phyloP scores from a whole-genome alignment of 2,329 filamentous ascomycete species.

The Diaporthe vexans region DNA sequence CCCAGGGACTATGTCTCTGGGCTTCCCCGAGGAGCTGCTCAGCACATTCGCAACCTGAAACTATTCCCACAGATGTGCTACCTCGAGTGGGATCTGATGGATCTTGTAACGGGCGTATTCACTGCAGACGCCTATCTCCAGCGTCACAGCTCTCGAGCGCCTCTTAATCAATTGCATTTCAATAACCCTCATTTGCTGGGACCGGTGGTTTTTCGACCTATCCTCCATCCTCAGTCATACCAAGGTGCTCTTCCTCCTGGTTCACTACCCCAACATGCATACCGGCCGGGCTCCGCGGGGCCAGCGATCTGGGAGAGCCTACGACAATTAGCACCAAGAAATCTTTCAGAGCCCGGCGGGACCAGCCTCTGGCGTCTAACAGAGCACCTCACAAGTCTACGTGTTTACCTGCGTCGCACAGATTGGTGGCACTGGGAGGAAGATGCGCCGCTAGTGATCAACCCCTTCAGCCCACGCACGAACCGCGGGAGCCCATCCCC shows the following conservation, averaged over 20 bases:
- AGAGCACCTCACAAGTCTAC: slow-evolving; percentile 28
- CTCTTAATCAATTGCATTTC: too few relatives aligned
- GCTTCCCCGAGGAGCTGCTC: slow-evolving; percentile 18
- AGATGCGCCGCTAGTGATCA: slow-evolving; percentile 25
- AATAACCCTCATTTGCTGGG: not conserved
- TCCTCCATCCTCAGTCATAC: not conserved
- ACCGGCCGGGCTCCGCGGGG: not conserved
- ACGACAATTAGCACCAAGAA: not conserved
- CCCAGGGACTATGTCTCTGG: slow-evolving; percentile 3
- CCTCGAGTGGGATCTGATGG: slow-evolving; percentile 11
- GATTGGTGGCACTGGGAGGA: slow-evolving; percentile 34
- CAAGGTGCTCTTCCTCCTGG: not conserved
- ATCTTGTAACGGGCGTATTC: not conserved
- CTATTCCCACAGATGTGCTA: not conserved
- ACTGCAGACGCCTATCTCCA: not conserved
- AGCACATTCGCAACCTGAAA: slow-evolving; percentile 18
- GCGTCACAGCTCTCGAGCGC: not conserved
- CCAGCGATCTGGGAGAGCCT: not conserved
- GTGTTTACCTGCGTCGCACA: slow-evolving; percentile 32
- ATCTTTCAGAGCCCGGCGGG: not conserved
- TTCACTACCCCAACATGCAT: not conserved
- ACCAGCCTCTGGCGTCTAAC: slow-evolving; percentile 21
- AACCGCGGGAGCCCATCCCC: too few relatives aligned
- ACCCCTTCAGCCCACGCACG: not conserved
- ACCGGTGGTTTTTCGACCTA: not conserved